Evolutionary conservation across 1,284 basidiomycete species (phyloP).

Genomic region (Malassezia pachydermatis): DNA sequence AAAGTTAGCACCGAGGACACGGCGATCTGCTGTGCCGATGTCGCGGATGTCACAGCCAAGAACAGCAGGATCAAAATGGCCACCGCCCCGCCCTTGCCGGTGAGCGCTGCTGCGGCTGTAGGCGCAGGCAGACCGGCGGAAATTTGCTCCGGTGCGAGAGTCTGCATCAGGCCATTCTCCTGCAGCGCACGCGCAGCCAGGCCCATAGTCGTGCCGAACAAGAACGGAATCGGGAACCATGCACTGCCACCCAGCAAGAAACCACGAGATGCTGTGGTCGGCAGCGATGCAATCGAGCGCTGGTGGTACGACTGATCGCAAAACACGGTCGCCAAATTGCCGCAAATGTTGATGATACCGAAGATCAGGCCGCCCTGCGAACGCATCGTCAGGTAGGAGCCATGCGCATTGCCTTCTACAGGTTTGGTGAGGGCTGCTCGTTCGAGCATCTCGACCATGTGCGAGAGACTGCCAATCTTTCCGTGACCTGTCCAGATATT

Average conservation of each 20-base stretch:
- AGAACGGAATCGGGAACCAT: constrained; percentile 59
- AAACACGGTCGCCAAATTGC: constrained; percentile 54
- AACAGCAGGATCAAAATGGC: constrained; percentile 66
- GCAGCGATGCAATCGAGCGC: constrained; percentile 73
- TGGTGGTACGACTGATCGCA: constrained; percentile 60
- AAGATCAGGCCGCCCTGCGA: constrained; percentile 73
- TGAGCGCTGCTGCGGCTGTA: constrained; percentile 60
- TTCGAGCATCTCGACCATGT: constrained; percentile 52
- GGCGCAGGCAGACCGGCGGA: constrained; percentile 39
- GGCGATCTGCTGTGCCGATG: constrained; percentile 79
- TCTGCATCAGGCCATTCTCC: constrained; percentile 29
- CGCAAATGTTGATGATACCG: constrained; percentile 66
- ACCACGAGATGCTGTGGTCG: constrained; percentile 71
- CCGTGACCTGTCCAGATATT: constrained; percentile 60
- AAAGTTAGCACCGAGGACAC: constrained; percentile 55
- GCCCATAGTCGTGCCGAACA: constrained; percentile 57
- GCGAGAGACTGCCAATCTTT: constrained; percentile 29
- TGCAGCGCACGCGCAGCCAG: constrained; percentile 51
- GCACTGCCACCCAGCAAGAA: constrained; percentile 72
- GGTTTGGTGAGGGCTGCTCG: constrained; percentile 47
- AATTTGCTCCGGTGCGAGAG: constrained; percentile 20
- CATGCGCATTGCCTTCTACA: constrained; percentile 7
- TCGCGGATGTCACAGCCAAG: constrained; percentile 62
- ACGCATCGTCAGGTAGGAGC: constrained; percentile 62
- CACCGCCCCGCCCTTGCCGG: constrained; percentile 60